These are phyloP conservation scores for Aspergillus steynii DNA, from an alignment of 495 filamentous ascomycete species.

Conservation along the genomic window DNA sequence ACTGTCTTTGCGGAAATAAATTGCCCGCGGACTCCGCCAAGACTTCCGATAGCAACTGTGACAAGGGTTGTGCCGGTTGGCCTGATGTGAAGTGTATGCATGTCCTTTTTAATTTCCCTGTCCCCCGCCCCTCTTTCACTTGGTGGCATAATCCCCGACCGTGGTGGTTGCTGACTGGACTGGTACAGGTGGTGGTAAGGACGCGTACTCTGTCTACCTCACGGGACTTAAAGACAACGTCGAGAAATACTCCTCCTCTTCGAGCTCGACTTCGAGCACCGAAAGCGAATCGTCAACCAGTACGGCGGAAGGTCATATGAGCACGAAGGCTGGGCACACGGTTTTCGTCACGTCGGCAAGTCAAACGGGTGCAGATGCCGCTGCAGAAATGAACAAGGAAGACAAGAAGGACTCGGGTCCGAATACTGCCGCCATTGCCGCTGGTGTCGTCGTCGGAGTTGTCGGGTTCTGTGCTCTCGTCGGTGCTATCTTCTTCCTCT, in stretches of 20 bases:
- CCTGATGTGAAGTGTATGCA: constrained; percentile 48
- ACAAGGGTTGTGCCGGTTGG: constrained; percentile 44
- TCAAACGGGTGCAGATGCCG: constrained; percentile 18
- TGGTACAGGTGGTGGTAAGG: constrained; percentile 44
- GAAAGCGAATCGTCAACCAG: constrained; percentile 22
- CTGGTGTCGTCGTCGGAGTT: constrained; percentile 83
- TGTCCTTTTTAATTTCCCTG: not conserved
- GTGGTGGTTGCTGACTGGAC: constrained; percentile 6
- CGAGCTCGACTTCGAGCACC: constrained; percentile 19
- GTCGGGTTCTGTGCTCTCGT: constrained; percentile 65
- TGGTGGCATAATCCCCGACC: not conserved
- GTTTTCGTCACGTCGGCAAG: constrained; percentile 38
- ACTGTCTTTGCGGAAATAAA: constrained; percentile 50
- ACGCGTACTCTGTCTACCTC: constrained; percentile 46
- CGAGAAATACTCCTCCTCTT: constrained; percentile 21
- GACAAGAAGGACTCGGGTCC: constrained; percentile 39
- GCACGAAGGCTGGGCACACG: constrained; percentile 35
- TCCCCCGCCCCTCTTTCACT: not conserved
- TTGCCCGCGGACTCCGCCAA: constrained; percentile 42
- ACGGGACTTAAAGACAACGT: constrained; percentile 38
- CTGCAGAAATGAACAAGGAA: constrained; percentile 3
- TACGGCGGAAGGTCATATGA: constrained; percentile 15
- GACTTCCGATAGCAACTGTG: constrained; percentile 39
- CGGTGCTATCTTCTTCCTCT: constrained; percentile 71
- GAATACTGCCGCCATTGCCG: constrained; percentile 78